phyloP scores from a whole-genome alignment of 179 eudicot genomes.

The Spergularia azorica region DNA sequence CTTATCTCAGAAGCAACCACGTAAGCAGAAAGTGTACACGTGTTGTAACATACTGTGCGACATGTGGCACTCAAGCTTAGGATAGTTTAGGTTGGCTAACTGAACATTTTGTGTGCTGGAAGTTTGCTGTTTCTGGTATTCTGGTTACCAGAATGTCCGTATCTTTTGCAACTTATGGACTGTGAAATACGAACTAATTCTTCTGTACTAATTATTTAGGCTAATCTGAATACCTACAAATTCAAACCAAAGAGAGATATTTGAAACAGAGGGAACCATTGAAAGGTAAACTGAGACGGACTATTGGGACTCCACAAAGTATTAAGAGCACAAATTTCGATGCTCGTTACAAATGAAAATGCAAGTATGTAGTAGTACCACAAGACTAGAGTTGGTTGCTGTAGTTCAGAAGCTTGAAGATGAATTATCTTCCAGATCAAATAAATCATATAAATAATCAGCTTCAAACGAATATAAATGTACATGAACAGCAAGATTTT shows the following conservation, averaged over 20 bases:
- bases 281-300: too few relatives aligned
- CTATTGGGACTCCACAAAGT: too few relatives aligned
- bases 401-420: not conserved
- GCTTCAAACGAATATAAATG: slow-evolving; percentile 28
- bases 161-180: too few relatives aligned
- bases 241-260: too few relatives aligned
- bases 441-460: slow-evolving; percentile 10
- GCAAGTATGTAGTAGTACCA: not conserved
- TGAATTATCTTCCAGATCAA: not conserved
- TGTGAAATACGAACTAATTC: too few relatives aligned
- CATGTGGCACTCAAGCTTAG: slow-evolving; percentile 1
- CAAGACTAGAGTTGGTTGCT: too few relatives aligned
- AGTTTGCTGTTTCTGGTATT: not conserved
- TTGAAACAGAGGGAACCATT: too few relatives aligned
- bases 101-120: not conserved
- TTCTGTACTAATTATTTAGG: too few relatives aligned
- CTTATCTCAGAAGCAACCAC: slow-evolving; percentile 22
- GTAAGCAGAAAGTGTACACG: slow-evolving; percentile 8
- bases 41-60: not conserved
- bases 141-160: not conserved
- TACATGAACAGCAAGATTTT: slow-evolving; percentile 19
- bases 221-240: too few relatives aligned
- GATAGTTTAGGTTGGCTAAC: slow-evolving; percentile 14
- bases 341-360: too few relatives aligned
- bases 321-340: not conserved